Percentiles rank a stretch among this genome's conserved stretches.
Evolutionary conservation across 805 yeast genomes (phyloP).

Genomic region (Candida succiphila): DNA sequence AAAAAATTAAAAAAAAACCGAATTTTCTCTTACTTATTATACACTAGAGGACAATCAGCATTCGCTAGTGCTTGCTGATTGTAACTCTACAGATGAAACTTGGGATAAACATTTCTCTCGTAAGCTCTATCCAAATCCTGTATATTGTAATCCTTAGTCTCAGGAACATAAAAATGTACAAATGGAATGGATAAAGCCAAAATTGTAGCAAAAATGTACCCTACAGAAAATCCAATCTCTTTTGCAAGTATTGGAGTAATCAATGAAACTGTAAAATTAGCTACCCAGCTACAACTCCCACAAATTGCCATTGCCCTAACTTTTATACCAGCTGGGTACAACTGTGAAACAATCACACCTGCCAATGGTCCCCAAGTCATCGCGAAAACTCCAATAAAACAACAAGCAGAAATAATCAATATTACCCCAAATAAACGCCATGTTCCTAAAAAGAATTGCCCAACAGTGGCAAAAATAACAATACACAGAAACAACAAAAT

Average conservation of each 20-base stretch:
- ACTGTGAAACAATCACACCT: conserved; percentile 54
- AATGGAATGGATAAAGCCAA: conserved; percentile 13
- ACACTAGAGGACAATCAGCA: no score
- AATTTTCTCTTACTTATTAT: no score
- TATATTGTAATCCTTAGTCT: conserved; percentile 17
- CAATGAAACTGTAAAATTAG: conserved; percentile 54
- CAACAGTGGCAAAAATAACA: conserved; percentile 46
- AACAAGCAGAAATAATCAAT: conserved; percentile 47
- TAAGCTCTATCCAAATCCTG: conserved; percentile 15
- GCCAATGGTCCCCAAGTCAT: conserved; percentile 69
- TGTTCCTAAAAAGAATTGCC: conserved; percentile 30
- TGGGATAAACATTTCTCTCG: conserved; percentile 2
- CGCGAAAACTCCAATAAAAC: conserved; percentile 56
- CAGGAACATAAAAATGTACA: conserved; percentile 21
- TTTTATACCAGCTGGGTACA: conserved; percentile 54
- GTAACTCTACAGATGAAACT: no score
- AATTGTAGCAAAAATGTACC: conserved; percentile 39
- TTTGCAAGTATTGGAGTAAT: conserved; percentile 59
- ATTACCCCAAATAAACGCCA: conserved; percentile 26
- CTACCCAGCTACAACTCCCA: conserved; percentile 53
- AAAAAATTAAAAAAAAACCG: no score
- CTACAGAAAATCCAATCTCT: conserved; percentile 55
- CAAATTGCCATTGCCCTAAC: conserved; percentile 46
- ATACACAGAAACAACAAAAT: conserved; percentile 39
- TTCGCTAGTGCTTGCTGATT: no score